These are phyloP conservation scores for Raffaelea ambrosiae DNA, from an alignment of 2,329 filamentous ascomycete species.

Conservation along the genomic window DNA sequence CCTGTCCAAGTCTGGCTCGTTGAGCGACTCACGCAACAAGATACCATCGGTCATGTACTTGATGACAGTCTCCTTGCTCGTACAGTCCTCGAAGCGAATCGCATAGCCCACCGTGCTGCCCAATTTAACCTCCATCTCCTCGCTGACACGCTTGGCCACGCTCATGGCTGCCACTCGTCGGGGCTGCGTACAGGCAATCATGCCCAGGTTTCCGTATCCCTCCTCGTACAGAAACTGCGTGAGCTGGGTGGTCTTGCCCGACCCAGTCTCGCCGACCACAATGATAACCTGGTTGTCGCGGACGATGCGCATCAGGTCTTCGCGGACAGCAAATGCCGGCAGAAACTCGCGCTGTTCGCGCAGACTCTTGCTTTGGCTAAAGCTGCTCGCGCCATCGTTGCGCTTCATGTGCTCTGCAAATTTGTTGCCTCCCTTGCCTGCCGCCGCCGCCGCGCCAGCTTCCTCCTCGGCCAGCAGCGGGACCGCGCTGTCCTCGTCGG, in stretches of 20 bases:
- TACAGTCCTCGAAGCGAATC: constrained; percentile 97
- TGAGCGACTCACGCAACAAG: constrained; percentile 82
- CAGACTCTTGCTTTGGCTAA: constrained; percentile 86
- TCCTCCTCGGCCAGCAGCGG: constrained; percentile 67
- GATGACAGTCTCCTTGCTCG: constrained; percentile 87
- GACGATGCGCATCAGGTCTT: constrained; percentile 85
- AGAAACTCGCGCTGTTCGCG: constrained; percentile 87
- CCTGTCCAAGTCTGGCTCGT: constrained; percentile 84
- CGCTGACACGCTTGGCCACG: constrained; percentile 93
- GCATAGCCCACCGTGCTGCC: constrained; percentile 89
- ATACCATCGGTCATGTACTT: constrained; percentile 99
- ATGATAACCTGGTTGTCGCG: constrained; percentile 96
- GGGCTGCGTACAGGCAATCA: constrained; percentile 96
- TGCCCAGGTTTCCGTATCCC: constrained; percentile 76
- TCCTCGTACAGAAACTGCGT: constrained; percentile 96
- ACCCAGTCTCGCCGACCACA: constrained; percentile 94
- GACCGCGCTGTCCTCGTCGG: constrained; percentile 81
- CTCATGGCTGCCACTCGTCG: constrained; percentile 97
- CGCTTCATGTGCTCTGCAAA: constrained; percentile 89
- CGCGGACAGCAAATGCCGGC: constrained; percentile 90
- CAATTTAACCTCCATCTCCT: constrained; percentile 94
- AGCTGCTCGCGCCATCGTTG: constrained; percentile 75
- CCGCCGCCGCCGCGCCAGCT: constrained; percentile 18
- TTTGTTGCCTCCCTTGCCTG: constrained; percentile 46
- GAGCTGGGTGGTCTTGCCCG: constrained; percentile 93